phyloP scores from a whole-genome alignment of 2,329 filamentous ascomycete species.

The Colletotrichum lentis region DNA sequence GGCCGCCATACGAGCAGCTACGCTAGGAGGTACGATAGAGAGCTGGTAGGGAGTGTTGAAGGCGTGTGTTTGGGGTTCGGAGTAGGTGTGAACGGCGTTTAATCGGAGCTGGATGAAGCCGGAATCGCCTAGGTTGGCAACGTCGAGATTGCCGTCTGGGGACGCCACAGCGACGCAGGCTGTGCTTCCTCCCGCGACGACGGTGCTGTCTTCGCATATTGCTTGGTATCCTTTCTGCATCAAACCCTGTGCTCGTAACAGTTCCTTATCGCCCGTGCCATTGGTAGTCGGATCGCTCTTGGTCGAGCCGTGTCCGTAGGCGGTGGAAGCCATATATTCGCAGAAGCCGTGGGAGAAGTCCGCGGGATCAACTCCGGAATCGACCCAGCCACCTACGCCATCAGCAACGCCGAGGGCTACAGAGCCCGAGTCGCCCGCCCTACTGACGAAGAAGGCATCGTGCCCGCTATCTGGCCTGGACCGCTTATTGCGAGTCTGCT shows the following conservation, averaged over 20 bases:
- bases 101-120: slow-evolving; percentile 88
- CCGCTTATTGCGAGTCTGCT: slow-evolving; percentile 62
- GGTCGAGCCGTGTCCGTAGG: slow-evolving; percentile 62
- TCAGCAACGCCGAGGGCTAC: slow-evolving; percentile 91
- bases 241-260: slow-evolving; percentile 52
- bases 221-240: slow-evolving; percentile 87
- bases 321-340: slow-evolving; percentile 86
- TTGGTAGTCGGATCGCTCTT: slow-evolving; percentile 42
- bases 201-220: slow-evolving; percentile 75
- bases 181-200: slow-evolving; percentile 88
- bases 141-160: slow-evolving; percentile 77
- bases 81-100: slow-evolving; percentile 84
- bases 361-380: slow-evolving; percentile 90
- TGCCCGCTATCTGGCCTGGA: slow-evolving; percentile 83
- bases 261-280: slow-evolving; percentile 22
- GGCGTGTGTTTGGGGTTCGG: slow-evolving; percentile 88
- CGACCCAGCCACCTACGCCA: slow-evolving; percentile 93
- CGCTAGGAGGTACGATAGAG: slow-evolving; percentile 81
- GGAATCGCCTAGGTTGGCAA: slow-evolving; percentile 95
- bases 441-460: slow-evolving; percentile 93
- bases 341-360: slow-evolving; percentile 96
- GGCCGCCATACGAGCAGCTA: slow-evolving; percentile 79
- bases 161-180: slow-evolving; percentile 85
- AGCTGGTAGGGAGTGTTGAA: slow-evolving; percentile 99
- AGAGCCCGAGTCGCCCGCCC: slow-evolving; percentile 74